Base-by-base conservation (phyloP, 78 protist genomes). In the Paulinella micropora region DNA sequence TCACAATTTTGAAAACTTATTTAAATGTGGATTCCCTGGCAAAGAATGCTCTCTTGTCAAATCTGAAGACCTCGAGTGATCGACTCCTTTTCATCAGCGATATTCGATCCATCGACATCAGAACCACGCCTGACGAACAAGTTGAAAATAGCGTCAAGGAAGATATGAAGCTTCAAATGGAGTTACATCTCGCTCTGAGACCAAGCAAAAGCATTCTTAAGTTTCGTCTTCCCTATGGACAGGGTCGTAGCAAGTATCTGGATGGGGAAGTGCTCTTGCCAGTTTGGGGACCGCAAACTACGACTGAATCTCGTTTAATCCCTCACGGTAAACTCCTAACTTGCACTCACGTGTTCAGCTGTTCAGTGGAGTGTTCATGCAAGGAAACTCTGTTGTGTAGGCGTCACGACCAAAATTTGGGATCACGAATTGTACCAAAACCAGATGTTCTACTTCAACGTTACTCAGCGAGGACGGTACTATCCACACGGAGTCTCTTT, bases 251-350 rank as follows among this genome's bases (percentile, higher is more conserved):
- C n/a, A 1, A 39, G 36, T 93, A 92, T 32, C 90, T 93, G 23
- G 81, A 41, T 0, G 95, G 95, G n/a, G 87, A 86, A 0, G 34
- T 91, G 2, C 82, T 39, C 34, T 82, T 93, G 41, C 95, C 91
- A 4, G 86, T 92, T 31, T 93, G 95, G 95, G 91, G 92, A 0
- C 92, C 90, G 31, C 1, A 23, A 1, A 92, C 95, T 4, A 89
- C 93, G 29, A 92, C 93, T 2, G 95, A 93, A 41, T 15, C 92
- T 15, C 92, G 95, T n/a, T n/a, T n/a, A n/a, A n/a, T n/a, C 34
- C 4, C 2, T 9, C 31, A 26, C 6, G 6, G n/a, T 1, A 1
- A 38, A 34, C n/a, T 28, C 79, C 3, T 32, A 73, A 6, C 3
- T 73, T 2, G 15, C 34, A 1, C 15, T 3, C 2, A 31, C 2